Conservation (phyloP, 2,329 filamentous ascomycete genomes). For the Neofusicoccum sp. region DNA sequence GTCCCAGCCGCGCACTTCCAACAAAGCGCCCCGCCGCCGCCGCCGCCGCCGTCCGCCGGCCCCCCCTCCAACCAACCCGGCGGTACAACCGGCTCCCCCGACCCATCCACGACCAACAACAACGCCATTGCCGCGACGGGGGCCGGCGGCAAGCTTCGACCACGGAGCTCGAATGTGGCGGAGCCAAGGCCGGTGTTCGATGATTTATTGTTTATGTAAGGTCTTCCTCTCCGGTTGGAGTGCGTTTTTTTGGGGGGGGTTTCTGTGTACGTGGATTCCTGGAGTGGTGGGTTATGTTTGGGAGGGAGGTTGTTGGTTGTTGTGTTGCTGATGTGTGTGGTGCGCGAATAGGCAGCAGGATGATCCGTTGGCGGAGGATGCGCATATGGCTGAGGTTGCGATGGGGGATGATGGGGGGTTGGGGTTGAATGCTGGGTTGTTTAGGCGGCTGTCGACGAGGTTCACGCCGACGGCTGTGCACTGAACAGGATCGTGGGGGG, state of each 20-base stretch:
- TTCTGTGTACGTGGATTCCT: not conserved
- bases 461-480: conserved; percentile 14
- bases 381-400: not conserved
- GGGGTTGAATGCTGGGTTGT: conserved; percentile 10
- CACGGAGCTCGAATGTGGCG: conserved; percentile 16
- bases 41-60: not conserved
- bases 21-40: not conserved
- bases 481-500: not conserved
- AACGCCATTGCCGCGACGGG: not conserved
- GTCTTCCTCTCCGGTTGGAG: not conserved
- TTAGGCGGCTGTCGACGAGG: conserved; percentile 13
- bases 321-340: conserved; percentile 1
- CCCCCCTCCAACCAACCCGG: not conserved
- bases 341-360: conserved; percentile 3
- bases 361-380: conserved; percentile 14
- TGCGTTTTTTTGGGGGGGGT: not conserved
- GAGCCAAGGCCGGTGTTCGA: conserved; percentile 15
- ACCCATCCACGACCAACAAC: not conserved
- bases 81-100: conserved; percentile 3
- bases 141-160: not conserved
- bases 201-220: conserved; percentile 22
- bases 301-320: not conserved
- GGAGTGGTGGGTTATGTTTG: not conserved
- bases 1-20: not conserved
- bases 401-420: not conserved